phyloP scores from a whole-genome alignment of 1,284 basidiomycete species.

The Irpex sp. region DNA sequence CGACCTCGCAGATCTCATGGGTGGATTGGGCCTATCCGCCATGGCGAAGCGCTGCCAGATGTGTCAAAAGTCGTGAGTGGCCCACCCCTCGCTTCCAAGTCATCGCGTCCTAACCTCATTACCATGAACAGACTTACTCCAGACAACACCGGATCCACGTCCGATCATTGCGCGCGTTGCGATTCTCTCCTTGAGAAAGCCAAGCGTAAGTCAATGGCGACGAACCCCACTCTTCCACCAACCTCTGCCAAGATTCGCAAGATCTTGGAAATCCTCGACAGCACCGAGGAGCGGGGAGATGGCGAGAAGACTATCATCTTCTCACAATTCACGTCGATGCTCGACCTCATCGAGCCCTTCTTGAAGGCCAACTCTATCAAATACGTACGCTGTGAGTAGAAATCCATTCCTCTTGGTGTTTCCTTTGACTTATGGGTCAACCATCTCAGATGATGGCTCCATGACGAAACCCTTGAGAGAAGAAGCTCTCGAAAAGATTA shows the following conservation, averaged over 20 bases:
- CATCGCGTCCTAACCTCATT: constrained; percentile 5
- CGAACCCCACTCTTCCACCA: constrained; percentile 42
- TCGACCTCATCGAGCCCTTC: constrained; percentile 86
- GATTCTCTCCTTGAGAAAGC: constrained; percentile 44
- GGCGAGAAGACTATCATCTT: constrained; percentile 91
- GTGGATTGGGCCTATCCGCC: constrained; percentile 59
- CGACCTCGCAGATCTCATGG: constrained; percentile 76
- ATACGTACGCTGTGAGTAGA: constrained; percentile 81
- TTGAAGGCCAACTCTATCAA: constrained; percentile 60
- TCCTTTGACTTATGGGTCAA: neutral
- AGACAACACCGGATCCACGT: constrained; percentile 34
- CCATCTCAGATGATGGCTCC: constrained; percentile 73
- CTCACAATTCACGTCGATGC: constrained; percentile 88
- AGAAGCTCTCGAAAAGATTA: constrained; percentile 71
- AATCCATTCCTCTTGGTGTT: neutral
- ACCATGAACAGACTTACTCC: constrained; percentile 25
- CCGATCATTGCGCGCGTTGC: constrained; percentile 55
- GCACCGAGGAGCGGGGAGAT: constrained; percentile 58
- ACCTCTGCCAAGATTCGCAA: constrained; percentile 88
- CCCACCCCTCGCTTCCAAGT: constrained; percentile 3
- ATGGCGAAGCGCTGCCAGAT: constrained; percentile 65
- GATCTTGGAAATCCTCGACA: constrained; percentile 70
- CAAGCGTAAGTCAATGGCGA: constrained; percentile 22
- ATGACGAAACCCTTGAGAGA: constrained; percentile 81
- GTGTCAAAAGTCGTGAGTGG: constrained; percentile 63